These are phyloP conservation scores for Dioscorea zingiberensis DNA, from an alignment of 106 monocot species.

Conservation along the genomic window DNA sequence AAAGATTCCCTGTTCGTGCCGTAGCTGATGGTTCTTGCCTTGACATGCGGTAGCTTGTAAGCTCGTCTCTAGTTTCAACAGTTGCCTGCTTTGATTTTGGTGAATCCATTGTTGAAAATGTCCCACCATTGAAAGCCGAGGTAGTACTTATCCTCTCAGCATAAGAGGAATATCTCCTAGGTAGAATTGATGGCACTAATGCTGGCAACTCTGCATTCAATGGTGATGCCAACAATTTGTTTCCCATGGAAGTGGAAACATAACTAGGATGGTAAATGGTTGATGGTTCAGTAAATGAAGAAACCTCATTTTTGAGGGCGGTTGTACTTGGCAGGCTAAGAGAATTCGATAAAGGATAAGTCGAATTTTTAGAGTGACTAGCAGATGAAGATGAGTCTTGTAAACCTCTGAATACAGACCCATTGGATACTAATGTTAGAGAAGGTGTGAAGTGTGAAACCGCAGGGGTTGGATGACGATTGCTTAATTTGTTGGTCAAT, in stretches of 20 bases:
- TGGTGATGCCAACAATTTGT: constrained; percentile 18
- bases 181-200: constrained; percentile 19
- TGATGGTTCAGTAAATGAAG: constrained; percentile 26
- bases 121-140: constrained; percentile 46
- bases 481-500: constrained; percentile 28
- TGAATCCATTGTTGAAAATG: constrained; percentile 22
- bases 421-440: constrained; percentile 16
- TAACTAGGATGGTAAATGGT: constrained; percentile 23
- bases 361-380: constrained; percentile 19
- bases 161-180: constrained; percentile 56
- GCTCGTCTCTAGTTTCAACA: constrained; percentile 64
- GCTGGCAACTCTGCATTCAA: constrained; percentile 34
- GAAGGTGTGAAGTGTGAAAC: constrained; percentile 34
- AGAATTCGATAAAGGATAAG: constrained; percentile 30
- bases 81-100: constrained; percentile 86
- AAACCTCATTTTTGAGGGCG: too few species aligned
- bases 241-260: constrained; percentile 20
- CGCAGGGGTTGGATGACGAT: constrained; percentile 19
- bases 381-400: constrained; percentile 49
- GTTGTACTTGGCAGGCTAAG: constrained; percentile 32
- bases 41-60: constrained; percentile 32
- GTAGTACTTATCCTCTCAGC: constrained; percentile 57
- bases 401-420: constrained; percentile 30
- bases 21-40: constrained; percentile 45
- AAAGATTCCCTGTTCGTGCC: constrained; percentile 24